Evolutionary conservation across 2,329 filamentous ascomycete species (phyloP).

Genomic region (Triangularia setosa): DNA sequence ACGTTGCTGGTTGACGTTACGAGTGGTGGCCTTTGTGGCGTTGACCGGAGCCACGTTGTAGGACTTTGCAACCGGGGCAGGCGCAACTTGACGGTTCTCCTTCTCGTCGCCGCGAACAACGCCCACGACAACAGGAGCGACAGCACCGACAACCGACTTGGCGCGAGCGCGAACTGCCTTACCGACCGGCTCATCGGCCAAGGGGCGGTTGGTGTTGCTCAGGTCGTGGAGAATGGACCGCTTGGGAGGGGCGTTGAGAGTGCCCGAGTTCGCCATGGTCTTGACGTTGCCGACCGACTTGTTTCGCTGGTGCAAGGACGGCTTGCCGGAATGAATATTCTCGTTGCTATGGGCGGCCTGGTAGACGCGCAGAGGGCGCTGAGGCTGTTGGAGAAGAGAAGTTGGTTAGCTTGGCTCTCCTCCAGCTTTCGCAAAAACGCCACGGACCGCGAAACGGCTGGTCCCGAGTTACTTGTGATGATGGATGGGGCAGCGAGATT

Average conservation of each 20-base stretch:
- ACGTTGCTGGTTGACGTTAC: constrained; percentile 10
- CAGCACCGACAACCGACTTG: constrained; percentile 28
- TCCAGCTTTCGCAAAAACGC: not conserved
- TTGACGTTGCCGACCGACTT: constrained; percentile 70
- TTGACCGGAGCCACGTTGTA: not conserved
- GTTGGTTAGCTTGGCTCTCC: constrained; percentile 4
- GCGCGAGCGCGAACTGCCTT: constrained; percentile 30
- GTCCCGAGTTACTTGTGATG: not conserved
- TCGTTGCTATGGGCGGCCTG: constrained; percentile 60
- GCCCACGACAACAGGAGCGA: not conserved
- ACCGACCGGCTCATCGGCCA: constrained; percentile 27
- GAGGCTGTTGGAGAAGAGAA: constrained; percentile 51
- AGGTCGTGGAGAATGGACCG: constrained; percentile 78
- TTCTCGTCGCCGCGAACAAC: constrained; percentile 34
- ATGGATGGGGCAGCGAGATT: not conserved
- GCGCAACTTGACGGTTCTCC: constrained; percentile 37
- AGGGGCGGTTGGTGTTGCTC: constrained; percentile 60
- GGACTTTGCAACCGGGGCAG: constrained; percentile 12
- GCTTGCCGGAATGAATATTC: constrained; percentile 58
- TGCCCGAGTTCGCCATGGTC: constrained; percentile 45
- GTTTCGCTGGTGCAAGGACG: constrained; percentile 70
- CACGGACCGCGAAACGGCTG: not conserved
- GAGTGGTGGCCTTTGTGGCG: constrained; percentile 9
- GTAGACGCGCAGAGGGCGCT: constrained; percentile 58
- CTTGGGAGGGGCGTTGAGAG: constrained; percentile 64